These are phyloP conservation scores for Stachybotrys echinatus DNA, from an alignment of 2,329 filamentous ascomycete genomes.

Conservation along the genomic window DNA sequence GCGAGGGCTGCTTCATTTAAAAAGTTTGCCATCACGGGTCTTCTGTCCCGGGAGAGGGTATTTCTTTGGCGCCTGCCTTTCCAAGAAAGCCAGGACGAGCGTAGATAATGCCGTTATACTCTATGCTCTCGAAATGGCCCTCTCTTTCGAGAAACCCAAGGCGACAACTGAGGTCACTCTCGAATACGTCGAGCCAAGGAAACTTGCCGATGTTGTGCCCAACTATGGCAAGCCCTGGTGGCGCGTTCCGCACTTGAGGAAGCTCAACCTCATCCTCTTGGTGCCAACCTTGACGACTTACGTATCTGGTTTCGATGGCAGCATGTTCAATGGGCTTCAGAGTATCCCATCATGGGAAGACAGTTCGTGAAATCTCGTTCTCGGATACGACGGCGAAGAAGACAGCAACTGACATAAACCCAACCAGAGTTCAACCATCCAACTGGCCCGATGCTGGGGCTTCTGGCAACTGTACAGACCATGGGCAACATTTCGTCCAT, in stretches of 20 bases:
- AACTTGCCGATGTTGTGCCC: not conserved
- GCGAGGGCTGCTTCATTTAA: not conserved
- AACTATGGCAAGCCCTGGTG: conserved; percentile 30
- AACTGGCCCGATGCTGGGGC: conserved; percentile 26
- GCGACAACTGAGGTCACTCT: not conserved
- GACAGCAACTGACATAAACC: conserved; percentile 36
- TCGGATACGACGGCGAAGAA: conserved; percentile 36
- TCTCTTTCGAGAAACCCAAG: not conserved
- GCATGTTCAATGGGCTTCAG: conserved; percentile 1
- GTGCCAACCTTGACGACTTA: conserved; percentile 36
- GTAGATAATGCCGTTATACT: not conserved
- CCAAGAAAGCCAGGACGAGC: not conserved
- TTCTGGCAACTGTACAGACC: conserved; percentile 30
- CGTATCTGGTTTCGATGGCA: conserved; percentile 39
- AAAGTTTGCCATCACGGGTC: not conserved
- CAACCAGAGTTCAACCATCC: conserved; percentile 33
- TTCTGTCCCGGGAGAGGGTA: not conserved
- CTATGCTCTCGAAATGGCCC: not conserved
- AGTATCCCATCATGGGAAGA: conserved; percentile 12
- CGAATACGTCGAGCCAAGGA: not conserved
- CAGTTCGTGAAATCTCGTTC: conserved; percentile 12
- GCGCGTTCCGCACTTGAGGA: conserved; percentile 32
- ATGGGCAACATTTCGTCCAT: conserved; percentile 32
- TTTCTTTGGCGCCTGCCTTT: not conserved
- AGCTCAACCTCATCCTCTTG: conserved; percentile 37